Evolutionary conservation across 352 stramenopile species (phyloP).

Genomic region (Pythium biforme): DNA sequence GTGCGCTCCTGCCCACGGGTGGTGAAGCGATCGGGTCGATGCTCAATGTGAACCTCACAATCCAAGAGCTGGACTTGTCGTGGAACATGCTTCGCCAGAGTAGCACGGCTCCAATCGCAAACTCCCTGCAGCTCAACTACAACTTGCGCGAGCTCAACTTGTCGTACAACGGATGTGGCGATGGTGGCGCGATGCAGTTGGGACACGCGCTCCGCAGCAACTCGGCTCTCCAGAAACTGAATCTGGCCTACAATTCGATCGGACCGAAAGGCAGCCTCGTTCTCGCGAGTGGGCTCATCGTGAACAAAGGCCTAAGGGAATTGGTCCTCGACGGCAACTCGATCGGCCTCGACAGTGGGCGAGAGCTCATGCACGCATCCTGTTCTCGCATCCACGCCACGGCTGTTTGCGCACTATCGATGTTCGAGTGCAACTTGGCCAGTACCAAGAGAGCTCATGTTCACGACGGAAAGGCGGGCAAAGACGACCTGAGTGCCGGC

Average conservation of each 20-base stretch:
- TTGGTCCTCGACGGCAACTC: constrained; percentile 62
- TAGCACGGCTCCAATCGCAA: constrained; percentile 41
- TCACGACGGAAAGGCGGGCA: not conserved
- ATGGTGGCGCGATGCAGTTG: constrained; percentile 56
- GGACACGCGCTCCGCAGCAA: constrained; percentile 57
- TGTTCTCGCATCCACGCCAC: constrained; percentile 32
- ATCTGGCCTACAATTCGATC: constrained; percentile 69
- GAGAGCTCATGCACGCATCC: constrained; percentile 53
- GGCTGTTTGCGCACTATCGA: constrained; percentile 43
- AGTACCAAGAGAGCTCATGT: constrained; percentile 7
- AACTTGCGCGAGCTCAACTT: constrained; percentile 60
- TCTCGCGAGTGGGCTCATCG: constrained; percentile 48
- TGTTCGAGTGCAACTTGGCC: constrained; percentile 54
- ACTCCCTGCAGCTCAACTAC: constrained; percentile 58
- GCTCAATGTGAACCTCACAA: constrained; percentile 75
- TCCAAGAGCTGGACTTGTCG: constrained; percentile 73
- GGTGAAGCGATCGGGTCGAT: constrained; percentile 77
- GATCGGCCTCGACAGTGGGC: constrained; percentile 51
- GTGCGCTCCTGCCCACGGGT: constrained; percentile 38
- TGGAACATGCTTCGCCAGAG: constrained; percentile 77
- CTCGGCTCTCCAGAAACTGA: constrained; percentile 38
- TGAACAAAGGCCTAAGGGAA: constrained; percentile 47
- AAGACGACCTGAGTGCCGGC: not conserved
- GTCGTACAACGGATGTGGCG: constrained; percentile 61
- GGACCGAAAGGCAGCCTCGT: constrained; percentile 49